Base-by-base conservation (phyloP, 78 protist genomes). In the Tieghemostelium lacteum region DNA sequence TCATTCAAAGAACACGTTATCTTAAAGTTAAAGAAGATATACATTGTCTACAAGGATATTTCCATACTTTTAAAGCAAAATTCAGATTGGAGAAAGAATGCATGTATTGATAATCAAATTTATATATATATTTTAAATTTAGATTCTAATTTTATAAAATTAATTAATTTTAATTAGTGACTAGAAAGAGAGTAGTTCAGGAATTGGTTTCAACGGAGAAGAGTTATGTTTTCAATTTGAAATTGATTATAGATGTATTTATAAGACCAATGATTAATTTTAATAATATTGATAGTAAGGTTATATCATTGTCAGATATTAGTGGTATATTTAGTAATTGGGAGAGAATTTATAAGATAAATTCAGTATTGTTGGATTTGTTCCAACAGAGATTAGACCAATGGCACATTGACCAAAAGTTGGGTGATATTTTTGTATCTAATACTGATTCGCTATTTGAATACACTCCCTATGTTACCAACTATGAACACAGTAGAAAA, bases 261-360 rank as follows among this genome's bases (percentile, higher is more conserved):
- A 71, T 71, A 24, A 29, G 63, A 31, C 77, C 77, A 1, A 2
- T 71, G 17, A 52, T 50, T 4, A 71, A 52, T 34, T 71, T 71
- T 14, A 24, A 71, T 71, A 16, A 60, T 33, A 71, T 71, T 52
- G 77, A 71, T 5, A 60, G 50, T 50, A 55, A 36, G 7, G 77
- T 71, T 19, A 1, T 71, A 50, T 33, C 64, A 22, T 2, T 33
- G 17, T 71, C 77, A 20, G 77, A 71, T 12, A 71, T 71, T 22
- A 16, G 31, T 5, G 77, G 77, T 50, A 63, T 71, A 20, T 71
- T 71, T 71, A 63, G 77, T 22, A 71, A 71, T 52, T 71, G 77
- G 77, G 77, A 71, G 19, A 45, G 33, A 33, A 6, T 71, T 1
- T 50, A 71, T 52, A 71, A 71, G 33, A 71, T 71, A 0, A 71